A percentile compares a stretch with the other conserved stretches of the same genome.
Conservation (phyloP, 2,329 filamentous ascomycete species). For the Chaetomium sp. region DNA sequence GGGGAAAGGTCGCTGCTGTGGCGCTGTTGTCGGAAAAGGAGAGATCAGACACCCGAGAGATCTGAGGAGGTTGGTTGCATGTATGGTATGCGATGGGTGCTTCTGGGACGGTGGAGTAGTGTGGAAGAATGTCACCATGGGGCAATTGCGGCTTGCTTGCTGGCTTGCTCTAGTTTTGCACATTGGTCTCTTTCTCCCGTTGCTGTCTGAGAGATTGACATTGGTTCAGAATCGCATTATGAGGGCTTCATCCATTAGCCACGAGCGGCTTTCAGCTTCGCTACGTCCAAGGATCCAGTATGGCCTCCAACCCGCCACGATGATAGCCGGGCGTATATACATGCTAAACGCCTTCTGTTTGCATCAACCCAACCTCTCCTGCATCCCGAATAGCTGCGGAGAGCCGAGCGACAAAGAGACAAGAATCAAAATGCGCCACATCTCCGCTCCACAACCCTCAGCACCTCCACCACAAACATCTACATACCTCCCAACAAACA, state of each 20-base stretch:
- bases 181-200: neutral
- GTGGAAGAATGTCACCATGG: constrained; percentile 12
- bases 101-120: neutral
- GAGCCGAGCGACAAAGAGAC: too few species aligned
- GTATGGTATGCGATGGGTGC: constrained; percentile 8
- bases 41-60: constrained; percentile 8
- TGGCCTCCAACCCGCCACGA: too few species aligned
- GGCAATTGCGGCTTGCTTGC: neutral
- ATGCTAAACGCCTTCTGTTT: too few species aligned
- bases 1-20: neutral
- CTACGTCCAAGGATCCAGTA: too few species aligned
- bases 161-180: neutral
- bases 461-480: too few species aligned
- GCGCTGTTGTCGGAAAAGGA: constrained; percentile 13
- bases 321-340: too few species aligned
- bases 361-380: too few species aligned
- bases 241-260: neutral
- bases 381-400: too few species aligned
- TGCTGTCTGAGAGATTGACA: neutral
- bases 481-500: too few species aligned
- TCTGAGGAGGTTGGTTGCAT: constrained; percentile 7
- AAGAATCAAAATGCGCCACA: too few species aligned
- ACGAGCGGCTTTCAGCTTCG: neutral
- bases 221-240: neutral
- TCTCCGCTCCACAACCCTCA: too few species aligned